phyloP scores from a whole-genome alignment of 2,329 filamentous ascomycete species.

The Cladosporium sp. region DNA sequence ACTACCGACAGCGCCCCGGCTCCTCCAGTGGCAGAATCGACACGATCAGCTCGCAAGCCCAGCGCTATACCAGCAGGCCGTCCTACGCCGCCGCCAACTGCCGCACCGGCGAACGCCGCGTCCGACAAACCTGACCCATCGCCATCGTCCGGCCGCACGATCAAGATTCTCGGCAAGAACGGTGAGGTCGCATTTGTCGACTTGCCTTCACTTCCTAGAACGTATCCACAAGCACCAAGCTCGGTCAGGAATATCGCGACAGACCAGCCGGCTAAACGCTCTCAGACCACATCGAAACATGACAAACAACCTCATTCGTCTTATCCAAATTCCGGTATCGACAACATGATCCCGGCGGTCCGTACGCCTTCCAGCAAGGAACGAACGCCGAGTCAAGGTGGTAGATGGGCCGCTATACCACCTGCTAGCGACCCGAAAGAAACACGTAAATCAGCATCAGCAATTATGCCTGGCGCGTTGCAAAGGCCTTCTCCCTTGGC shows the following conservation, averaged over 20 bases:
- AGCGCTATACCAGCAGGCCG: not conserved
- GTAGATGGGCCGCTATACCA: not conserved
- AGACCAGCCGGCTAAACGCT: not conserved
- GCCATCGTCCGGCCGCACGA: not conserved
- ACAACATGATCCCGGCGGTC: not conserved
- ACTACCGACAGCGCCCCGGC: not conserved
- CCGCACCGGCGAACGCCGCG: not conserved
- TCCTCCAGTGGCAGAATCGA: not conserved
- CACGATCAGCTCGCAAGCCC: not conserved
- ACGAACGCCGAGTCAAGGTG: not conserved
- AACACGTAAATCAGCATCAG: not conserved
- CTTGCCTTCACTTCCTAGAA: slow-evolving; percentile 14
- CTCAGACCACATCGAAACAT: not conserved
- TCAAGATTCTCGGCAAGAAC: slow-evolving; percentile 24
- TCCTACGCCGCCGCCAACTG: slow-evolving; percentile 2
- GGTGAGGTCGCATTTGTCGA: slow-evolving; percentile 26
- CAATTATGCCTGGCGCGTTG: slow-evolving; percentile 30
- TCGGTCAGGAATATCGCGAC: no score
- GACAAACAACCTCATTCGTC: not conserved
- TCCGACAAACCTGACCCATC: not conserved
- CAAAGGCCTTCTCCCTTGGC: slow-evolving; percentile 2
- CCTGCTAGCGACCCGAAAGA: not conserved
- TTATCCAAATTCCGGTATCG: not conserved
- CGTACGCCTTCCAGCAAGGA: not conserved
- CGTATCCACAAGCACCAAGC: not conserved